Conservation (phyloP, 1,139 yeast genomes). For the Blastobotrys proliferans region DNA sequence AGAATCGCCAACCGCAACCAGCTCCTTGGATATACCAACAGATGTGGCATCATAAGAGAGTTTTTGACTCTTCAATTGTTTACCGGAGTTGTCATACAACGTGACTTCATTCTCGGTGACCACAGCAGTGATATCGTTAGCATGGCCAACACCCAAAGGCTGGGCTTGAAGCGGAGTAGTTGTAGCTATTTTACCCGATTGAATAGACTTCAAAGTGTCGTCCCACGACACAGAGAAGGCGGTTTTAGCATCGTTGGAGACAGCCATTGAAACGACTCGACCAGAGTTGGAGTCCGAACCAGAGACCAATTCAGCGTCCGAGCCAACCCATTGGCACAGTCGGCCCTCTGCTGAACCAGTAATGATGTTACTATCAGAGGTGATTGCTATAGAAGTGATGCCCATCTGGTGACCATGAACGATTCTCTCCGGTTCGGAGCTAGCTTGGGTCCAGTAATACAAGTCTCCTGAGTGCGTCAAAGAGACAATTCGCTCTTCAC, state of each 20-base stretch:
- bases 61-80: constrained; percentile 4
- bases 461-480: constrained; percentile 71
- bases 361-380: constrained; percentile 35
- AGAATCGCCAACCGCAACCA: constrained; percentile 32
- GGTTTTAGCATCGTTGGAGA: constrained; percentile 21
- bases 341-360: constrained; percentile 88
- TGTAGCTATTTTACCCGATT: constrained; percentile 27
- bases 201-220: constrained; percentile 53
- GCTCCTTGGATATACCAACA: constrained; percentile 35
- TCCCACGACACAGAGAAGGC: constrained; percentile 81
- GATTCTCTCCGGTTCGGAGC: constrained; percentile 40
- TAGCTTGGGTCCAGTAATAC: constrained; percentile 48
- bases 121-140: constrained; percentile 48
- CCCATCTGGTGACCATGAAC: constrained; percentile 80
- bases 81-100: constrained; percentile 31
- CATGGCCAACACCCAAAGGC: constrained; percentile 50
- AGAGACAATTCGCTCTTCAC: constrained; percentile 53
- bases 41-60: constrained; percentile 22
- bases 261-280: constrained; percentile 30
- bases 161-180: constrained; percentile 47
- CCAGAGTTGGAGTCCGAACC: constrained; percentile 25
- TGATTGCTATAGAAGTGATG: constrained; percentile 54
- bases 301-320: constrained; percentile 35
- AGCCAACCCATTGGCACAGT: constrained; percentile 53
- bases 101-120: constrained; percentile 48